A percentile compares a stretch with the other conserved stretches of the same genome.
These are phyloP conservation scores for Hymenochaete sp. DNA, from an alignment of 1,284 basidiomycete species.

Conservation along the genomic window DNA sequence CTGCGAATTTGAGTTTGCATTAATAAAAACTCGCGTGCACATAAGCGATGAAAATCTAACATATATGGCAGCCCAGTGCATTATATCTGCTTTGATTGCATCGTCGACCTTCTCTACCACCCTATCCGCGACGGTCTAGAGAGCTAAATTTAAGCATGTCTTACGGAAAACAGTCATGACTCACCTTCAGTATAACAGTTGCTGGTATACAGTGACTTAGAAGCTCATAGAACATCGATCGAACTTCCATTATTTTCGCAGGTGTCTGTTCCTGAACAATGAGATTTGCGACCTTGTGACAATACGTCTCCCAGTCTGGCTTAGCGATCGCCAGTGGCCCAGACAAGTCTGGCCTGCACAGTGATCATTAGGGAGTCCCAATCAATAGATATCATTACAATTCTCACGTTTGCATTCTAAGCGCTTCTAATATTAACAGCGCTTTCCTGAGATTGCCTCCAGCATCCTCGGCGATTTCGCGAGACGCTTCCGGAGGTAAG, in stretches of 20 bases:
- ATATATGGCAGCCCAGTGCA: constrained; percentile 96
- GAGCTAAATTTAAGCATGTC: constrained; percentile 7
- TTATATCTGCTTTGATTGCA: constrained; percentile 78
- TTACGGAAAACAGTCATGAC: constrained; percentile 16
- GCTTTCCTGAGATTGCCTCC: constrained; percentile 94
- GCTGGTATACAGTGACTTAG: constrained; percentile 98
- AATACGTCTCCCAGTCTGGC: constrained; percentile 99
- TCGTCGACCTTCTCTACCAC: constrained; percentile 87
- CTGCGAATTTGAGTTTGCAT: constrained; percentile 32
- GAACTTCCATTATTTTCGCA: constrained; percentile 82
- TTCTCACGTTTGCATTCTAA: constrained; percentile 86
- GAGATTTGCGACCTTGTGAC: constrained; percentile 80
- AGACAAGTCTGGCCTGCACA: constrained; percentile 57
- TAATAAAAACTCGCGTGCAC: neutral
- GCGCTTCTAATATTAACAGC: constrained; percentile 87
- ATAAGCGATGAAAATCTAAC: constrained; percentile 37
- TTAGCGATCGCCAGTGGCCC: constrained; percentile 78
- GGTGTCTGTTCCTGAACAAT: constrained; percentile 94
- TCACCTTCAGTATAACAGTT: constrained; percentile 79
- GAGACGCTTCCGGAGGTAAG: constrained; percentile 67
- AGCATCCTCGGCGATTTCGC: constrained; percentile 73
- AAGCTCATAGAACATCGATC: constrained; percentile 91
- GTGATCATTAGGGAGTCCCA: constrained; percentile 5
- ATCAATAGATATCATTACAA: constrained; percentile 14
- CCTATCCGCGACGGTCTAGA: constrained; percentile 78